These are phyloP conservation scores for Parastagonospora avenae DNA, from an alignment of 2,329 filamentous ascomycete genomes.

Conservation along the genomic window DNA sequence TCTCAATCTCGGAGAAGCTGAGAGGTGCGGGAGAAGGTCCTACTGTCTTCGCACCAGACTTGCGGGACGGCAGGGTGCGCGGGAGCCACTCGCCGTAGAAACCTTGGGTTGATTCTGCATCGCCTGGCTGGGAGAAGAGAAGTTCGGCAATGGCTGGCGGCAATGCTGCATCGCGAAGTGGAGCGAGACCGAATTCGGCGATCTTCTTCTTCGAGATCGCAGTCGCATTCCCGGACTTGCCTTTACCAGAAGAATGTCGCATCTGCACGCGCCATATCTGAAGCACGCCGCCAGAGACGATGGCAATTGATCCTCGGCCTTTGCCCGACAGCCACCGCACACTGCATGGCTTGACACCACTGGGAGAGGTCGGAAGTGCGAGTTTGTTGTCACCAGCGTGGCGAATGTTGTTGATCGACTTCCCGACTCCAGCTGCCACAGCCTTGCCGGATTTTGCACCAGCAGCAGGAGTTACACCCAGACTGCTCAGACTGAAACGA, in stretches of 20 bases:
- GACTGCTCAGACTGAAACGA: slow-evolving; percentile 43
- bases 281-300: slow-evolving; percentile 69
- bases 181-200: slow-evolving; percentile 70
- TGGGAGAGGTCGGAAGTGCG: slow-evolving; percentile 64
- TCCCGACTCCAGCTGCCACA: slow-evolving; percentile 74
- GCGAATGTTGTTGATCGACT: slow-evolving; percentile 72
- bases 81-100: slow-evolving; percentile 44
- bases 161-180: slow-evolving; percentile 62
- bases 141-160: slow-evolving; percentile 38
- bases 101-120: slow-evolving; percentile 26
- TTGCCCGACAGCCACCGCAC: slow-evolving; percentile 69
- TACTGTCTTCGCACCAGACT: slow-evolving; percentile 15
- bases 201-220: slow-evolving; percentile 62
- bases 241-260: slow-evolving; percentile 51
- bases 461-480: slow-evolving; percentile 48
- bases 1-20: slow-evolving; percentile 86
- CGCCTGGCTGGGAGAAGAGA: slow-evolving; percentile 34
- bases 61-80: slow-evolving; percentile 35
- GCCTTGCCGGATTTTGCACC: slow-evolving; percentile 71
- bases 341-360: slow-evolving; percentile 62
- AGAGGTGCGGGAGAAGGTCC: slow-evolving; percentile 53
- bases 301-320: slow-evolving; percentile 66
- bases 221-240: slow-evolving; percentile 48
- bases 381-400: slow-evolving; percentile 78
- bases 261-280: slow-evolving; percentile 66